Conservation (phyloP, 2,329 filamentous ascomycete genomes). For the Colletotrichum magnum region DNA sequence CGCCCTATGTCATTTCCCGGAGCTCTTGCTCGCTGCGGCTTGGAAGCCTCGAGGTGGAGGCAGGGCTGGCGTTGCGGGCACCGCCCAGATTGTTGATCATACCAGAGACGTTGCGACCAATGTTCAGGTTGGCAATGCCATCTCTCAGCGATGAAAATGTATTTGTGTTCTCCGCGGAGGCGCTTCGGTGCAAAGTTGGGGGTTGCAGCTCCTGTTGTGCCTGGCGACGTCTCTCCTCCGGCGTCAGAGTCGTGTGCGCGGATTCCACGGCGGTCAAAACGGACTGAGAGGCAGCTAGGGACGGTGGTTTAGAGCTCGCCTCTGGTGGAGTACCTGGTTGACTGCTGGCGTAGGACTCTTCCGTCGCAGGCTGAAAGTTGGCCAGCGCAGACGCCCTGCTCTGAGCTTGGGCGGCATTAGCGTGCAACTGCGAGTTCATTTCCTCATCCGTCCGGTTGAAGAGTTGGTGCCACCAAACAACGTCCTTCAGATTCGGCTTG, state of each 20-base stretch:
- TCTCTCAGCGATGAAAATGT: conserved; percentile 63
- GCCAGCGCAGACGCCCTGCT: conserved; percentile 49
- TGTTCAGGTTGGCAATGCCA: conserved; percentile 61
- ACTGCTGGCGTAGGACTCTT: conserved; percentile 43
- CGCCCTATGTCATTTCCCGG: conserved; percentile 62
- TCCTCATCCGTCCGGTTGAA: conserved; percentile 91
- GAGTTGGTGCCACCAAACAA: conserved; percentile 94
- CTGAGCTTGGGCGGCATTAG: conserved; percentile 65
- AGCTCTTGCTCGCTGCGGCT: conserved; percentile 57
- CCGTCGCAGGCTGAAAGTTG: conserved; percentile 41
- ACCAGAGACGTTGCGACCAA: conserved; percentile 64
- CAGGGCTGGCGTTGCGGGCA: conserved; percentile 44
- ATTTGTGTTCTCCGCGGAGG: conserved; percentile 60
- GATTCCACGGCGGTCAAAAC: conserved; percentile 73
- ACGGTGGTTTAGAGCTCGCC: conserved; percentile 54
- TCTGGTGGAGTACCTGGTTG: conserved; percentile 45
- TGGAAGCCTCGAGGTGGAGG: conserved; percentile 37
- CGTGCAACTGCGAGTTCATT: conserved; percentile 83
- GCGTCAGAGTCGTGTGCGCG: conserved; percentile 66
- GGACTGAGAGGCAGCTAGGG: conserved; percentile 60
- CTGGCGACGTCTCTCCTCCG: conserved; percentile 44
- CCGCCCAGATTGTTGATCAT: conserved; percentile 54
- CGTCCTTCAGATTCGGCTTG: conserved; percentile 81
- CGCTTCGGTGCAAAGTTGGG: conserved; percentile 58
- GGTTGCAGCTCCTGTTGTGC: conserved; percentile 44